Evolutionary conservation across 2,329 filamentous ascomycete species (phyloP).

Genomic region (Microdochium trichocladiopsis): DNA sequence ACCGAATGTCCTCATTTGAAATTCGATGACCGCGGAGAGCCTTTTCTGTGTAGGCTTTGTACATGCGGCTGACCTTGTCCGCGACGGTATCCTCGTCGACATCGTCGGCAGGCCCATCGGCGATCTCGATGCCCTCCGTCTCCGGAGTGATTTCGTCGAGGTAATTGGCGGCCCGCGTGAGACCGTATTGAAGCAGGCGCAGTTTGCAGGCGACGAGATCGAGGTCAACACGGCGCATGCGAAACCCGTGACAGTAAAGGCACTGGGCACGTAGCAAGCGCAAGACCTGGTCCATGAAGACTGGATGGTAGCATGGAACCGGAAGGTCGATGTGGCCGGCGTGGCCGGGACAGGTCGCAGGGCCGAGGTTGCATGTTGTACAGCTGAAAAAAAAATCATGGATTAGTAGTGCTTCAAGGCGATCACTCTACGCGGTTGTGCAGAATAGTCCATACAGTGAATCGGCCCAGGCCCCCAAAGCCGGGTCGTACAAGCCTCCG

Average conservation of each 20-base stretch:
- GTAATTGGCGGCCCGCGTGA: conserved; percentile 51
- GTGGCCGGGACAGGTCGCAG: conserved; percentile 81
- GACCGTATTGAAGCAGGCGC: conserved; percentile 75
- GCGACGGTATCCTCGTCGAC: conserved; percentile 52
- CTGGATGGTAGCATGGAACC: conserved; percentile 90
- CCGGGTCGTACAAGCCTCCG: conserved; percentile 86
- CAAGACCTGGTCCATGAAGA: conserved; percentile 88
- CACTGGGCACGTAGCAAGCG: conserved; percentile 82
- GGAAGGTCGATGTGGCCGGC: conserved; percentile 92
- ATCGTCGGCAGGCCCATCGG: conserved; percentile 50
- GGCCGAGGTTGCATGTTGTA: conserved; percentile 82
- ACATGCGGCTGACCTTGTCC: conserved; percentile 44
- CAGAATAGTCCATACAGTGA: conserved; percentile 55
- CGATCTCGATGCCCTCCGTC: conserved; percentile 30
- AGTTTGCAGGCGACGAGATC: conserved; percentile 80
- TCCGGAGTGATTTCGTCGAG: conserved; percentile 30
- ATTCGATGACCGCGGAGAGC: conserved; percentile 56
- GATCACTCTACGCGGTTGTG: no score
- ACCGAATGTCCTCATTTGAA: conserved; percentile 39
- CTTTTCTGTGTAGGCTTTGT: conserved; percentile 63
- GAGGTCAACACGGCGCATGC: conserved; percentile 67
- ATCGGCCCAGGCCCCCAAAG: conserved; percentile 84
- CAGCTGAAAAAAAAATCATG: conserved; percentile 60
- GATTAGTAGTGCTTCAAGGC: no score
- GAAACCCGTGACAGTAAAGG: conserved; percentile 82